Base-by-base conservation (phyloP, 495 filamentous ascomycete genomes). In the Sordaria brevicollis region DNA sequence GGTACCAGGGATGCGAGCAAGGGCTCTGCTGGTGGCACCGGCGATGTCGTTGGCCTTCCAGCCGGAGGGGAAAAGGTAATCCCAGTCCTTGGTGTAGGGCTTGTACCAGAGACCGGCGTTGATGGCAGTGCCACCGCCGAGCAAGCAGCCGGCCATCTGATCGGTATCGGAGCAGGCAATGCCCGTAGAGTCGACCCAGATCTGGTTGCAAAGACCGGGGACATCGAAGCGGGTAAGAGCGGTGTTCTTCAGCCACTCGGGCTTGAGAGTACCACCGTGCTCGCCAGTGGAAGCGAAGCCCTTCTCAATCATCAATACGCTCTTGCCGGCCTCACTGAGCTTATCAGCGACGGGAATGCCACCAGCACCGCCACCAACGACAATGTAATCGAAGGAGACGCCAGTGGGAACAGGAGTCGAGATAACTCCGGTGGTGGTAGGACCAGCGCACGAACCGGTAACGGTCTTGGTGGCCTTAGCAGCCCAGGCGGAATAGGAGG, bases 121-220 rank as follows among this genome's bases (percentile, higher is more conserved):
- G 72, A 93, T 83, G 19, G 90, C 90, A n/a, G 89, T 89, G 66
- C 90, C 90, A 71, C 91, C 91, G 36, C 91, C 91, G 37, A 94
- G 87, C 65, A 93, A 85, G 74, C 91, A 94, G 29, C 89, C 91
- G 57, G 89, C 90, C 86, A 90, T 91, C 73, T 89, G 88, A 67
- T 86, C 88, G 17, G 87, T 89, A 74, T 93, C 89, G 1, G 84
- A 84, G 79, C 91, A 92, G 66, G 87, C 83, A 79, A 89, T 87
- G 68, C 84, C 90, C 31, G 79, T 80, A 19, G 86, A 88, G 74
- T 88, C 85, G 41, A 81, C 81, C 86, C 86, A 92, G 71, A 90
- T 90, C 76, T 89, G 85, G 75, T 88, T 91, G 79, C 88, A 91
- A 67, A 93, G 85, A 69, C 91, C 91, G 5, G 91, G 91, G n/a